Conservation (phyloP, 2,329 filamentous ascomycete genomes). For the Myrmaecium sp. region DNA sequence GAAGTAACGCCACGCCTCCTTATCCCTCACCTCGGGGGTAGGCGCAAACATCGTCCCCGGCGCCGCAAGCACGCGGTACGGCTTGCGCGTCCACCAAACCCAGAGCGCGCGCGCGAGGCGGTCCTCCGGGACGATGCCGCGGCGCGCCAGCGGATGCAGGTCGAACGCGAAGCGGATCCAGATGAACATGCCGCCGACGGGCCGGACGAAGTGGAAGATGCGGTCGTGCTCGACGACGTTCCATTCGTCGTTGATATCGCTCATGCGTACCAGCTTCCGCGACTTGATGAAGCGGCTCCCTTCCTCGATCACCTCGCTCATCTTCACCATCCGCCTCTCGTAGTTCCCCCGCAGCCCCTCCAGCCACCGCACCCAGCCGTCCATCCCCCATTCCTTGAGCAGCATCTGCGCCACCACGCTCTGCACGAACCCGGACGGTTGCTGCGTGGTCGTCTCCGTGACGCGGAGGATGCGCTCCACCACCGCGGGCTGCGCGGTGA, state of each 20-base stretch:
- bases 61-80: slow-evolving; percentile 50
- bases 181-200: slow-evolving; percentile 80
- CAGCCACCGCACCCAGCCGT: slow-evolving; percentile 85
- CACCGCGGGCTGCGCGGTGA: slow-evolving; percentile 66
- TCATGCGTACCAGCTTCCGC: slow-evolving; percentile 25
- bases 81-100: slow-evolving; percentile 51
- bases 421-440: slow-evolving; percentile 82
- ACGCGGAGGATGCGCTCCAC: slow-evolving; percentile 59
- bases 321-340: slow-evolving; percentile 65
- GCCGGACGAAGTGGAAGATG: slow-evolving; percentile 63
- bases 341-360: slow-evolving; percentile 70
- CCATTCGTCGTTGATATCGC: slow-evolving; percentile 40
- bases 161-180: slow-evolving; percentile 63
- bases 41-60: slow-evolving; percentile 63
- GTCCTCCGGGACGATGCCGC: slow-evolving; percentile 36
- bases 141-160: slow-evolving; percentile 49
- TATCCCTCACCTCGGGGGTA: slow-evolving; percentile 38
- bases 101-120: slow-evolving; percentile 50
- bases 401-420: slow-evolving; percentile 62
- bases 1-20: slow-evolving; percentile 53
- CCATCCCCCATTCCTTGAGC: slow-evolving; percentile 59
- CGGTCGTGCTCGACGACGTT: slow-evolving; percentile 56
- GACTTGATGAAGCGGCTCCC: slow-evolving; percentile 49
- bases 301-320: slow-evolving; percentile 58
- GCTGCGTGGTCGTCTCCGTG: slow-evolving; percentile 61